These are phyloP conservation scores for Eucalyptus caleyi DNA, from an alignment of 345 rosid species.

Conservation along the genomic window DNA sequence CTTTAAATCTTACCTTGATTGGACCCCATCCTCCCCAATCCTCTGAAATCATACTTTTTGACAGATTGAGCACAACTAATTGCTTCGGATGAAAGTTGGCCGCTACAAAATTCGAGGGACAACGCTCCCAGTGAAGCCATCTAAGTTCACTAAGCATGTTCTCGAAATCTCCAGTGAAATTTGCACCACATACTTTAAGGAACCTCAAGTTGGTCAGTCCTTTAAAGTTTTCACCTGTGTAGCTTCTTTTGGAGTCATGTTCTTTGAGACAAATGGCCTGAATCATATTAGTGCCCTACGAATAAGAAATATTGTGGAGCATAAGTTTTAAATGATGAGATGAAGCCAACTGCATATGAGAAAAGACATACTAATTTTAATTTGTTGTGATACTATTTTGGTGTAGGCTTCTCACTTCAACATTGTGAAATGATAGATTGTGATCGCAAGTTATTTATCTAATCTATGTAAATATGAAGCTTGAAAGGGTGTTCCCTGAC, in stretches of 20 bases:
- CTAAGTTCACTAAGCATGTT: neutral
- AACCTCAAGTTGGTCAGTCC: neutral
- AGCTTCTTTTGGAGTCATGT: neutral
- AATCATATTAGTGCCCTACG: neutral
- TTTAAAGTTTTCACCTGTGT: neutral
- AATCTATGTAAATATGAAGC: too few species aligned
- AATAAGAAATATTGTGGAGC: neutral
- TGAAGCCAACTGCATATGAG: neutral
- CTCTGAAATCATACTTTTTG: neutral
- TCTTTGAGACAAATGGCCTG: neutral
- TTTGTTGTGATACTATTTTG: neutral
- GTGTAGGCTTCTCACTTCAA: neutral
- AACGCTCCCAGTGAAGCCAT: neutral
- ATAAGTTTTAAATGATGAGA: neutral
- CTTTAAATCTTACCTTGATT: neutral
- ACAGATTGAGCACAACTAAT: neutral
- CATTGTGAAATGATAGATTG: neutral
- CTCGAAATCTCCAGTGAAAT: neutral
- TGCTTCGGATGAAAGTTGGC: neutral
- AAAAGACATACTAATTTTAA: neutral
- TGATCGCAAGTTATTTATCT: neutral
- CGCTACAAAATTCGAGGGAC: neutral
- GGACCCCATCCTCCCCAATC: neutral
- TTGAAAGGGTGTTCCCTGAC: fast-evolving
- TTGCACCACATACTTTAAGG: neutral